phyloP scores from a whole-genome alignment of 2,329 filamentous ascomycete genomes.

The Penicillium paneum region DNA sequence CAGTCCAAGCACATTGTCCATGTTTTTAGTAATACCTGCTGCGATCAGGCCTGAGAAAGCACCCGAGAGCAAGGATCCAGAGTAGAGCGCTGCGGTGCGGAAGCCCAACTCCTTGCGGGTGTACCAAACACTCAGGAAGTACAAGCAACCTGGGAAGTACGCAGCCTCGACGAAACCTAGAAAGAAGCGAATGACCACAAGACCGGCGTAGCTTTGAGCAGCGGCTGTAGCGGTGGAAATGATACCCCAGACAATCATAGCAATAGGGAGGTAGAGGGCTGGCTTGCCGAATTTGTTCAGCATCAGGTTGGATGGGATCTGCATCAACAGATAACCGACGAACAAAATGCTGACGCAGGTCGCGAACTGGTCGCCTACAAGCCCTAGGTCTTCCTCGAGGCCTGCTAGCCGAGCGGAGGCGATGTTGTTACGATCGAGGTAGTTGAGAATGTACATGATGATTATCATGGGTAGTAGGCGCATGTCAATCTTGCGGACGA shows the following conservation, averaged over 20 bases:
- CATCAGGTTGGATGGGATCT: slow-evolving; percentile 52
- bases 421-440: slow-evolving; percentile 61
- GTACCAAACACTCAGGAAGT: slow-evolving; percentile 30
- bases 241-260: slow-evolving; percentile 61
- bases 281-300: slow-evolving; percentile 52
- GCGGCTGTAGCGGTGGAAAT: slow-evolving; percentile 48
- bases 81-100: slow-evolving; percentile 51
- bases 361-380: slow-evolving; percentile 17
- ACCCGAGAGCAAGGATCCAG: slow-evolving; percentile 66
- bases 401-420: slow-evolving; percentile 32
- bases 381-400: slow-evolving; percentile 30
- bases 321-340: slow-evolving; percentile 63
- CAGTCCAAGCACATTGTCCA: slow-evolving; percentile 56
- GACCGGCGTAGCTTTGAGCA: slow-evolving; percentile 48
- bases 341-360: slow-evolving; percentile 45
- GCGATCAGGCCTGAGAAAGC: slow-evolving; percentile 67
- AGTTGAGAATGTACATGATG: slow-evolving; percentile 75
- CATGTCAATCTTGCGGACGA: slow-evolving; percentile 68
- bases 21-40: slow-evolving; percentile 63
- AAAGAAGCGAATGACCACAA: slow-evolving; percentile 47
- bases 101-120: slow-evolving; percentile 31
- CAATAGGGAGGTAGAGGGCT: slow-evolving; percentile 49
- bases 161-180: slow-evolving; percentile 41
- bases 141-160: slow-evolving; percentile 43
- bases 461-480: slow-evolving; percentile 67